These are phyloP conservation scores for Mortierella antarctica DNA, from an alignment of 192 early-diverging fungal genomes.

Conservation along the genomic window DNA sequence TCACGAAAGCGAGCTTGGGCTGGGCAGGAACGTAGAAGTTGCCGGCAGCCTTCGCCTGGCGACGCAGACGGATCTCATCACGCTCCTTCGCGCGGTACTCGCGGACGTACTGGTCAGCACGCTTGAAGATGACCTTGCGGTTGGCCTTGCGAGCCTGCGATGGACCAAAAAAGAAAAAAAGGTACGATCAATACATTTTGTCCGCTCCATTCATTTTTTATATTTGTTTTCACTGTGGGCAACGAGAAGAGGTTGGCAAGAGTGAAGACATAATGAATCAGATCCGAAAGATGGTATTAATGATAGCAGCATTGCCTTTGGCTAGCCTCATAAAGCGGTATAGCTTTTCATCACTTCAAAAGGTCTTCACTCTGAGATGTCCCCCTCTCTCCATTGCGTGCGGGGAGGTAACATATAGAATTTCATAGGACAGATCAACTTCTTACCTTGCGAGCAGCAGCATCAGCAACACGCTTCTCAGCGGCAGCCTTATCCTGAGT, in stretches of 20 bases:
- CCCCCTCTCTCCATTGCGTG: slow-evolving; percentile 18
- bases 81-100: slow-evolving; percentile 94
- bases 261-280: slow-evolving; percentile 57
- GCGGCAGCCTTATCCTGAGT: slow-evolving; percentile 77
- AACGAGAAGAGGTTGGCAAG: neutral
- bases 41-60: slow-evolving; percentile 91
- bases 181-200: neutral
- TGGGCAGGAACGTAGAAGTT: slow-evolving; percentile 96
- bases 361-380: slow-evolving; percentile 30
- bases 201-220: neutral
- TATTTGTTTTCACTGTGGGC: slow-evolving; percentile 6
- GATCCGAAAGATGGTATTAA: slow-evolving; percentile 86
- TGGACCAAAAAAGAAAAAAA: slow-evolving; percentile 4
- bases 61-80: slow-evolving; percentile 90
- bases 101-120: slow-evolving; percentile 98
- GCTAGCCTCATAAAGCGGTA: slow-evolving; percentile 51
- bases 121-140: slow-evolving; percentile 98
- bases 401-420: neutral
- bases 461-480: slow-evolving; percentile 64
- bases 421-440: neutral
- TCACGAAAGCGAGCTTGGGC: slow-evolving; percentile 96
- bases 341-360: slow-evolving; percentile 24
- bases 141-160: slow-evolving; percentile 63
- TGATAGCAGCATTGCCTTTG: slow-evolving; percentile 53
- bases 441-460: slow-evolving; percentile 64